These are phyloP conservation scores for Cladorrhinum sp. DNA, from an alignment of 2,329 filamentous ascomycete genomes.

Conservation along the genomic window DNA sequence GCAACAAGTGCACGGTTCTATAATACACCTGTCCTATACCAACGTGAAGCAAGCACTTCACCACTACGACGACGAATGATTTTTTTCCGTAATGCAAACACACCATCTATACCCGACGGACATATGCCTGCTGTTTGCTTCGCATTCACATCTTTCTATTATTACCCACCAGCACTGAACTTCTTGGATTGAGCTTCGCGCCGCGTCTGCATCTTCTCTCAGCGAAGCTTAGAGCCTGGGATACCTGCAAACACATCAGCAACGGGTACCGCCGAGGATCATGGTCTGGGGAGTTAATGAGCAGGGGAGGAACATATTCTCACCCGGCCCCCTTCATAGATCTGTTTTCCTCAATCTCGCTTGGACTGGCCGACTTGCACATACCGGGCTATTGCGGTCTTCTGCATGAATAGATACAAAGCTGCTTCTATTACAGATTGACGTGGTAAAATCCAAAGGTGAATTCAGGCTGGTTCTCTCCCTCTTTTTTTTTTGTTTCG, in stretches of 20 bases:
- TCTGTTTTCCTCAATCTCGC: not conserved
- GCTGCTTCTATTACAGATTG: not conserved
- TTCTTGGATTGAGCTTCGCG: slow-evolving; percentile 16
- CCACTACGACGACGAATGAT: slow-evolving; percentile 16
- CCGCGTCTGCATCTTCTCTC: slow-evolving; percentile 1
- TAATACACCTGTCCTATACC: slow-evolving; percentile 37
- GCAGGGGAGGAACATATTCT: not conserved
- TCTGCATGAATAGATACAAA: not conserved
- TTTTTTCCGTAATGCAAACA: slow-evolving; percentile 19
- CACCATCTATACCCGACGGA: slow-evolving; percentile 25
- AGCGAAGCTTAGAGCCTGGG: slow-evolving; percentile 5
- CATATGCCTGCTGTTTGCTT: slow-evolving; percentile 17
- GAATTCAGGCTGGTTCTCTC: not conserved
- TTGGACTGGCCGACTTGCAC: not conserved
- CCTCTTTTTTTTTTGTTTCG: slow-evolving; percentile 11
- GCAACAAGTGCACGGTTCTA: slow-evolving; percentile 67
- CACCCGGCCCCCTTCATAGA: not conserved
- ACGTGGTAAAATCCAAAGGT: not conserved
- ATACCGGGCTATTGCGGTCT: not conserved
- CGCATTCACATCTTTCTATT: not conserved
- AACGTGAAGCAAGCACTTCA: not conserved
- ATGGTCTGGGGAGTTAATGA: not conserved
- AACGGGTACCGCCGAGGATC: not conserved
- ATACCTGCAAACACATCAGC: not conserved
- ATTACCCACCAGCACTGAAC: not conserved